These are phyloP conservation scores for Vanrija pseudolonga DNA, from an alignment of 1,284 basidiomycete species.

Conservation along the genomic window DNA sequence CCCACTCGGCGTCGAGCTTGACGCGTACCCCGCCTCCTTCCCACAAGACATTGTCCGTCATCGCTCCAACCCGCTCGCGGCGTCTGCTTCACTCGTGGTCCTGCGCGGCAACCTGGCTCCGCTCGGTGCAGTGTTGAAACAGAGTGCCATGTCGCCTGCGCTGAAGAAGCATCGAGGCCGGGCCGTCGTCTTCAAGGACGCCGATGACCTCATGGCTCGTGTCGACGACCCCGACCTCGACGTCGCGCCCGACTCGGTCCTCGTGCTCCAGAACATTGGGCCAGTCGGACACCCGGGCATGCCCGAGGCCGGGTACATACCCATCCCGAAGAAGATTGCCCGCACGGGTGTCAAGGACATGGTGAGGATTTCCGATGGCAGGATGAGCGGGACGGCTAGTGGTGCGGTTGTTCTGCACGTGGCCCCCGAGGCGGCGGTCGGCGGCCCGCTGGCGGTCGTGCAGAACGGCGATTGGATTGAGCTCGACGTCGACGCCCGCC, in stretches of 20 bases:
- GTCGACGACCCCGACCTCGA: conserved; percentile 38
- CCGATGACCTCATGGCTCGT: conserved; percentile 33
- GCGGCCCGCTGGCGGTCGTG: conserved; percentile 44
- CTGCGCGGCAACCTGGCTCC: conserved; percentile 46
- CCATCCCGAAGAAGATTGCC: conserved; percentile 45
- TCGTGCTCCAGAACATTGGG: conserved; percentile 44
- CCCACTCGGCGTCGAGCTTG: conserved; percentile 43
- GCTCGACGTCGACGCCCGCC: conserved; percentile 35
- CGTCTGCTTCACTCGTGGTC: conserved; percentile 32
- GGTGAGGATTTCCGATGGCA: conserved; percentile 43
- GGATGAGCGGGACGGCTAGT: conserved; percentile 46
- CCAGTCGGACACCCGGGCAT: conserved; percentile 46
- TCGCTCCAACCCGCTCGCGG: conserved; percentile 31
- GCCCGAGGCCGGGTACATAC: conserved; percentile 47
- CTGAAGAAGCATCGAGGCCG: conserved; percentile 31
- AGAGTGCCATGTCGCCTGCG: conserved; percentile 31
- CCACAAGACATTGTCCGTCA: conserved; percentile 39
- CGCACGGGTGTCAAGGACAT: conserved; percentile 43
- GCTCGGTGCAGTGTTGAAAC: conserved; percentile 38
- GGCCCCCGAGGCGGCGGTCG: conserved; percentile 44
- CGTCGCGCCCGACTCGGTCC: conserved; percentile 30
- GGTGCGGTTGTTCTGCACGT: conserved; percentile 46
- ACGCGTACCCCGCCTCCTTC: conserved; percentile 19
- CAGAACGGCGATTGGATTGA: conserved; percentile 39
- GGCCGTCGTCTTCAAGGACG: conserved; percentile 36